A percentile compares a stretch with the other conserved stretches of the same genome.
phyloP scores from a whole-genome alignment of 345 rosid species.

The Iberis pinnata region DNA sequence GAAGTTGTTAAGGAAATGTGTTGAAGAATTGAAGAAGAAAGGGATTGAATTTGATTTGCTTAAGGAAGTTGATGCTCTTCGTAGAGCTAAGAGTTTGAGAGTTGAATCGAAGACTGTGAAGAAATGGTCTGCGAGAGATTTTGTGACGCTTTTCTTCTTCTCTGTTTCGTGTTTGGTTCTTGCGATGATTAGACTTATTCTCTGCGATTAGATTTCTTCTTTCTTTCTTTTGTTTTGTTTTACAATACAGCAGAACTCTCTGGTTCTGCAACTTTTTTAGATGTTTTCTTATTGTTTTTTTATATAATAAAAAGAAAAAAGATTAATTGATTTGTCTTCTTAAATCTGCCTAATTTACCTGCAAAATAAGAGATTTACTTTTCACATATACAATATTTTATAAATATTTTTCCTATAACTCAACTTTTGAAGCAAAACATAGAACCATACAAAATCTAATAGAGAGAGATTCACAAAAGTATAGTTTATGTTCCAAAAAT shows the following conservation, averaged over 20 bases:
- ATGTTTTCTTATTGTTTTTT: neutral
- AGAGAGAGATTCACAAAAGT: too few relatives aligned
- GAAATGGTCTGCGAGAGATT: constrained; percentile 83
- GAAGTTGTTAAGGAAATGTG: constrained; percentile 67
- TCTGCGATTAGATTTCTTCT: constrained; percentile 47
- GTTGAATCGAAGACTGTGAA: constrained; percentile 43
- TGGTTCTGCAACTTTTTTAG: constrained; percentile 27
- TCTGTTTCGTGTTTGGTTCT: constrained; percentile 65
- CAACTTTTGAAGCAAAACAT: too few relatives aligned
- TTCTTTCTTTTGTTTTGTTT: too few relatives aligned
- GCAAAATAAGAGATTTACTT: too few relatives aligned
- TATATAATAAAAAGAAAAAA: constrained; percentile 2
- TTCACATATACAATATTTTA: too few relatives aligned
- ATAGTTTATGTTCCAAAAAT: too few relatives aligned
- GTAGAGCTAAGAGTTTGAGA: constrained; percentile 91
- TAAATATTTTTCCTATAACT: too few relatives aligned
- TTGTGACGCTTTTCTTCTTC: constrained; percentile 71
- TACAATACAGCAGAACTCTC: constrained; percentile 28
- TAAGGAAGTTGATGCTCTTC: constrained; percentile 84
- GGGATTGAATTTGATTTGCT: constrained; percentile 85
- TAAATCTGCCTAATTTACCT: too few relatives aligned
- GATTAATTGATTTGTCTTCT: too few relatives aligned
- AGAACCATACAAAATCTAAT: too few relatives aligned
- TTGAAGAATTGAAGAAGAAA: constrained; percentile 85
- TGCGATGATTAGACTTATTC: constrained; percentile 60